Base-by-base conservation (phyloP, 2,329 filamentous ascomycete genomes). In the Magnaporthiopsis incrustans region DNA sequence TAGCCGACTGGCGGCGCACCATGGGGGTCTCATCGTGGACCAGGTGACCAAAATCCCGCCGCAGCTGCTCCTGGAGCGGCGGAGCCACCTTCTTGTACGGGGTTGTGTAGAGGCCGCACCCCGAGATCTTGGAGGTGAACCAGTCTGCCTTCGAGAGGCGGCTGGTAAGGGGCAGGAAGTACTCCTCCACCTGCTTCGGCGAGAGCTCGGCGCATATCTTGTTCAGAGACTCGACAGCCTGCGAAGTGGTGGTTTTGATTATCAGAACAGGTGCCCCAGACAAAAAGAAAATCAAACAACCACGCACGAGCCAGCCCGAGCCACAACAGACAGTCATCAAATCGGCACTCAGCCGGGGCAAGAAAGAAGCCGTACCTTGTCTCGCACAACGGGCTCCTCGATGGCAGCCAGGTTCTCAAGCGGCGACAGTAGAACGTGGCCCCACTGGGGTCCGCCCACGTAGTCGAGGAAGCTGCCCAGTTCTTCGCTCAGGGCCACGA, bases 51-150 rank as follows among this genome's bases (percentile, higher is more conserved):
- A 98, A 99, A 73, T 97, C 92, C 77, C 94, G 89, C 73, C 95
- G 87, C 66, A 99, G 88, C 71, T 89, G 89, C 79, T 97, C 92
- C 79, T 99, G 95, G 69, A 93, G 87, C n/a, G 88, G 84, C 62
- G 89, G 85, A 64, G 92, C 89, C 66, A 95, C 92, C 82, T 96
- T 96, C 72, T 88, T 89, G 82, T 99, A 99, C 68, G 95, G 94
- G 61, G 88, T 86, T 75, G 91, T 95, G 81, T 94, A 99, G 67
- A 99, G 89, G 67, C 95, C 95, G 69, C 94, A 97, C 67, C 94
- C 95, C 38, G 95, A 99, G 69, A 99, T 95, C 81, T 98, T 99
- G 69, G 95, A 98, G 65, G 95, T 99, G 78, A 99, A 99, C 95
- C 95, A 99, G 80, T 99, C 95, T 78, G 95, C 95, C 85, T 98